These are phyloP conservation scores for Kluyveromyces wickerhamii DNA, from an alignment of 805 yeast genomes.

Conservation along the genomic window DNA sequence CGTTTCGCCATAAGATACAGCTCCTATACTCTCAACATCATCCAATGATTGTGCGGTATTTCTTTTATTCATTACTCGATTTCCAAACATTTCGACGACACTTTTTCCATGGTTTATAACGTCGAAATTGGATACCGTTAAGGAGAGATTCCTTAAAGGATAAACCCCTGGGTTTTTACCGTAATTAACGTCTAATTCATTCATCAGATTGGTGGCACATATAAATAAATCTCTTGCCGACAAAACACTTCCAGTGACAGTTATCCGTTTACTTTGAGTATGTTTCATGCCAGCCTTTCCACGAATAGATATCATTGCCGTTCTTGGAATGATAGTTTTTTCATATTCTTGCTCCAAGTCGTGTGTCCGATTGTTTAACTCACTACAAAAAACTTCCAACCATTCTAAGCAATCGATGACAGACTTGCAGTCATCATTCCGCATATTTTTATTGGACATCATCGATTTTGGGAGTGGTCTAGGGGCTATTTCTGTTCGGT, in stretches of 20 bases:
- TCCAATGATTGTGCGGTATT: background rate
- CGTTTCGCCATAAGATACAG: background rate
- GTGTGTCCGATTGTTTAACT: constrained; percentile 56
- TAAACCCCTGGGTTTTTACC: constrained; percentile 28
- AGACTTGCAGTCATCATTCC: constrained; percentile 44
- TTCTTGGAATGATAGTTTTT: constrained; percentile 37
- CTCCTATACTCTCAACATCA: background rate
- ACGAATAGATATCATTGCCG: constrained; percentile 35
- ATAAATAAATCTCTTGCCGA: constrained; percentile 23
- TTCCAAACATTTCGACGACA: constrained; percentile 29
- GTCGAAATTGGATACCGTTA: constrained; percentile 49
- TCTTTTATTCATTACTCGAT: constrained; percentile 8
- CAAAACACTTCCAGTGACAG: constrained; percentile 10
- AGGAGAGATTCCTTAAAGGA: constrained; percentile 43
- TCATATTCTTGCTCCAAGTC: constrained; percentile 61
- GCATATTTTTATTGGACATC: constrained; percentile 81
- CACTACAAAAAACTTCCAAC: constrained; percentile 80
- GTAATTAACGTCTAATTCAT: constrained; percentile 31
- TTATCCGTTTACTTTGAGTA: constrained; percentile 18
- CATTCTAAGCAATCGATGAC: constrained; percentile 59
- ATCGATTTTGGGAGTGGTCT: constrained; percentile 69
- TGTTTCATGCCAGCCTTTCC: constrained; percentile 18
- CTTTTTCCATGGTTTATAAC: constrained; percentile 29
- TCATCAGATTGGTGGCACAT: constrained; percentile 34
- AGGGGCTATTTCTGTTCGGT: constrained; percentile 44